A percentile compares a stretch with the other conserved stretches of the same genome.
These are phyloP conservation scores for Cordyceps pruinosa DNA, from an alignment of 2,329 filamentous ascomycete genomes.

Conservation along the genomic window DNA sequence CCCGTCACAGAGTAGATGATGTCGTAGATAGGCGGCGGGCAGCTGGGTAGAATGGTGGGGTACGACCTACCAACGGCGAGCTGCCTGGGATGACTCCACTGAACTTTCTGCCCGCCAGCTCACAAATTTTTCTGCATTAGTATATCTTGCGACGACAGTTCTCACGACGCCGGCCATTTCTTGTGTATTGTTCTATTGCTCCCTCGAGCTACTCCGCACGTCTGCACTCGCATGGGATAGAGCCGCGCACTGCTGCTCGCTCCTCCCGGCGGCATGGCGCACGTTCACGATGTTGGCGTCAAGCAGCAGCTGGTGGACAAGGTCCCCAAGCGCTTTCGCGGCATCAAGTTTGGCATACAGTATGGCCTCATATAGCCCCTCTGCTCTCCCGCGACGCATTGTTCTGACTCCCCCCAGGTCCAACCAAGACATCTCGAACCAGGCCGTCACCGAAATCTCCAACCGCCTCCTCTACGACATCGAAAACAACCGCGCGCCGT, in stretches of 20 bases:
- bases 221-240: slow-evolving; percentile 1
- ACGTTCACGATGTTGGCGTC: slow-evolving; percentile 31
- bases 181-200: background rate
- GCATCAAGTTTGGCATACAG: slow-evolving; percentile 91
- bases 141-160: slow-evolving; percentile 2
- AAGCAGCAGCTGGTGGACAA: slow-evolving; percentile 90
- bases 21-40: background rate
- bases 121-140: slow-evolving; percentile 10
- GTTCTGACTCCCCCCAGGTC: slow-evolving; percentile 47
- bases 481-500: slow-evolving; percentile 67
- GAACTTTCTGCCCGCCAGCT: background rate
- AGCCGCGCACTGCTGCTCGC: slow-evolving; percentile 5
- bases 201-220: background rate
- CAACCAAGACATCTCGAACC: slow-evolving; percentile 89
- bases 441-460: slow-evolving; percentile 91
- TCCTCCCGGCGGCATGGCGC: slow-evolving; percentile 13
- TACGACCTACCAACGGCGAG: no score
- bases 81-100: slow-evolving; percentile 12
- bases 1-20: no score
- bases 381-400: background rate
- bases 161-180: background rate
- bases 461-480: slow-evolving; percentile 91
- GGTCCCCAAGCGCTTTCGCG: slow-evolving; percentile 84
- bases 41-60: slow-evolving; percentile 6
- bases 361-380: background rate